Conservation (phyloP, 2,329 filamentous ascomycete genomes). For the Sporothrix phasma region DNA sequence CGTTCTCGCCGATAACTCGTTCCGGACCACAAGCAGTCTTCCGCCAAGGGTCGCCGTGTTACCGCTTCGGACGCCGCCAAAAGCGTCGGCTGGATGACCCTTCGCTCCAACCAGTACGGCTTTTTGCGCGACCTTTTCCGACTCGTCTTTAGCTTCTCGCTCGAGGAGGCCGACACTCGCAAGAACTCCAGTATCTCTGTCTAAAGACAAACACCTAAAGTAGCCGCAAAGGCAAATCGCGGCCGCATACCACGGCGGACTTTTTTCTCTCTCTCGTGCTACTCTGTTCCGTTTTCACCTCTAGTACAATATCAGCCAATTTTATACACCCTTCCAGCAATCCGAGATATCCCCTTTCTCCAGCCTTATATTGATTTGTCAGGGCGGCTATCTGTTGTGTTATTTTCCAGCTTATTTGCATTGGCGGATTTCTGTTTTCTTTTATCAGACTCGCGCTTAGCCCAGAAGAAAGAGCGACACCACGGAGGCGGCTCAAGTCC, state of each 20-base stretch:
- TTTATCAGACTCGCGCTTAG: neutral
- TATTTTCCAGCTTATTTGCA: neutral
- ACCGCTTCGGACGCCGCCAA: slow-evolving; percentile 68
- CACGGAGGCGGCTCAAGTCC: neutral
- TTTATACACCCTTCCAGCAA: neutral
- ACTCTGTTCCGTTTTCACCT: neutral
- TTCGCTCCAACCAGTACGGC: slow-evolving; percentile 58
- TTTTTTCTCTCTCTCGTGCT: neutral
- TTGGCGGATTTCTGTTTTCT: neutral
- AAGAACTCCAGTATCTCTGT: slow-evolving; percentile 55
- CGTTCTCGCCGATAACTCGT: slow-evolving; percentile 61
- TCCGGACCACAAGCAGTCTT: slow-evolving; percentile 45
- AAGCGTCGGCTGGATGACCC: slow-evolving; percentile 66
- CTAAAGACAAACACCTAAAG: slow-evolving; percentile 22
- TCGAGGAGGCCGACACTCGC: slow-evolving; percentile 64
- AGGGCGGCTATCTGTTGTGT: neutral
- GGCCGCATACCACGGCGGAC: neutral
- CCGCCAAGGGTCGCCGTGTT: slow-evolving; percentile 50
- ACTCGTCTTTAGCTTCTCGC: slow-evolving; percentile 72
- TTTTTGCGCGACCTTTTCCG: slow-evolving; percentile 77
- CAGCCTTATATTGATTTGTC: neutral
- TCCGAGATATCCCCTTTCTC: slow-evolving; percentile 11
- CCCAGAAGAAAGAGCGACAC: neutral
- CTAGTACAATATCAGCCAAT: neutral
- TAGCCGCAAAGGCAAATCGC: neutral